Evolutionary conservation across 176 grass and related monocot genomes (phyloP).

Genomic region (Aegilops speltoides): DNA sequence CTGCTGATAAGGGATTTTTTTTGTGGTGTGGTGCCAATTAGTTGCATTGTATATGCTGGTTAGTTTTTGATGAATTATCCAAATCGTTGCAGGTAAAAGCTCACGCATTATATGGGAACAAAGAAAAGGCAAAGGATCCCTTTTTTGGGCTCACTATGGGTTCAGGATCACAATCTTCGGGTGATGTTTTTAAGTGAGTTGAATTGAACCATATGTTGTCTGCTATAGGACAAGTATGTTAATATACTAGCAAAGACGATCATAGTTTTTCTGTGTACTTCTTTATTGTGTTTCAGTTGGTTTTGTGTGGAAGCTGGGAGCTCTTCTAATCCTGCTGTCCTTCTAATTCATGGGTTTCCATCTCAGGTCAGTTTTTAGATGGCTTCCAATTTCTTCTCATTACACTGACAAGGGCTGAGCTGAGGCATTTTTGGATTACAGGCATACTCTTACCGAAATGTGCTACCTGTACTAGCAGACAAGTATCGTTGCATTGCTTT

Average conservation of each 20-base stretch:
- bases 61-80: background rate
- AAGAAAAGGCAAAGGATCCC: constrained; percentile 90
- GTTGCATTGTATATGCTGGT: background rate
- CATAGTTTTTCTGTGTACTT: background rate
- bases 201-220: constrained; percentile 44
- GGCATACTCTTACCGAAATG: constrained; percentile 90
- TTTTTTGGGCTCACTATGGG: constrained; percentile 97
- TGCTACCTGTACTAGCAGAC: constrained; percentile 80
- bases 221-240: constrained; percentile 19
- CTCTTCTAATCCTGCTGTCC: constrained; percentile 63
- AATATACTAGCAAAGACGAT: background rate
- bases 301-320: constrained; percentile 78
- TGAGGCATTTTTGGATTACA: constrained; percentile 34
- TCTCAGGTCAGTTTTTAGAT: constrained; percentile 64
- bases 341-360: constrained; percentile 89
- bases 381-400: constrained; percentile 1
- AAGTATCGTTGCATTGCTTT: constrained; percentile 83
- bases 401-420: background rate
- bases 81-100: constrained; percentile 64
- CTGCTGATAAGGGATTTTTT: background rate
- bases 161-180: constrained; percentile 64
- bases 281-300: constrained; percentile 58
- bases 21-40: background rate
- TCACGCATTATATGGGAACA: constrained; percentile 70
- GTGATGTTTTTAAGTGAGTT: constrained; percentile 88